These are phyloP conservation scores for Puccinellia tenuiflora DNA, from an alignment of 176 grass and related monocot genomes.

Conservation along the genomic window DNA sequence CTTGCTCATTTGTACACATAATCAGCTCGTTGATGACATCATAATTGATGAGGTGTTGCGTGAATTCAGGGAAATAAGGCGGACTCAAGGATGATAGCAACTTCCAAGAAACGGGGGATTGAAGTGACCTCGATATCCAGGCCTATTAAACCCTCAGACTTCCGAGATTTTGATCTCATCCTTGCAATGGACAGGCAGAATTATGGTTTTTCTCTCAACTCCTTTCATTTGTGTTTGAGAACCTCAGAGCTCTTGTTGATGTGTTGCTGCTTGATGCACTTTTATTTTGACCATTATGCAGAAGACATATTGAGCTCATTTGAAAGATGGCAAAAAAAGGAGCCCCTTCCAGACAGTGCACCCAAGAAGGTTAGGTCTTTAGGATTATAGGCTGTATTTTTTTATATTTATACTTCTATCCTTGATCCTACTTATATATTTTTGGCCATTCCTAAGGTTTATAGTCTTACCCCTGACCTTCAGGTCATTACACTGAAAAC, in stretches of 20 bases:
- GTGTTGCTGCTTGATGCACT: neutral
- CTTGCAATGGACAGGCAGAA: conserved; percentile 98
- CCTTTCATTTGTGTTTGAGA: neutral
- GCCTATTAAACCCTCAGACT: conserved; percentile 77
- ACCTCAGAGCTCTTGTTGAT: neutral
- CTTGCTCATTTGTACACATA: neutral
- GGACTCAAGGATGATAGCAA: conserved; percentile 82
- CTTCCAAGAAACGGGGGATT: conserved; percentile 73
- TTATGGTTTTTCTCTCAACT: conserved; percentile 42
- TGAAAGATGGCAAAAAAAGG: conserved; percentile 83
- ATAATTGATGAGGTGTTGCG: neutral
- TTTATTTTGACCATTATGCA: conserved; percentile 31
- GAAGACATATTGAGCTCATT: conserved; percentile 86
- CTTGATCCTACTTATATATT: neutral
- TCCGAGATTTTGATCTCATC: conserved; percentile 83
- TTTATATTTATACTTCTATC: neutral
- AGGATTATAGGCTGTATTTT: neutral
- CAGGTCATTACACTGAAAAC: neutral
- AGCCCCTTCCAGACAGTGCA: conserved; percentile 66
- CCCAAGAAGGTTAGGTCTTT: conserved; percentile 68
- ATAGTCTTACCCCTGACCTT: neutral
- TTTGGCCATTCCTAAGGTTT: conserved; percentile 14
- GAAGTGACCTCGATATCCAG: conserved; percentile 94
- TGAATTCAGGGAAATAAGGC: conserved; percentile 57
- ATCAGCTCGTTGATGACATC: neutral